Percentiles rank a stretch among this genome's conserved stretches.
phyloP scores from a whole-genome alignment of 257 asterid species.

The Catharanthus roseus region DNA sequence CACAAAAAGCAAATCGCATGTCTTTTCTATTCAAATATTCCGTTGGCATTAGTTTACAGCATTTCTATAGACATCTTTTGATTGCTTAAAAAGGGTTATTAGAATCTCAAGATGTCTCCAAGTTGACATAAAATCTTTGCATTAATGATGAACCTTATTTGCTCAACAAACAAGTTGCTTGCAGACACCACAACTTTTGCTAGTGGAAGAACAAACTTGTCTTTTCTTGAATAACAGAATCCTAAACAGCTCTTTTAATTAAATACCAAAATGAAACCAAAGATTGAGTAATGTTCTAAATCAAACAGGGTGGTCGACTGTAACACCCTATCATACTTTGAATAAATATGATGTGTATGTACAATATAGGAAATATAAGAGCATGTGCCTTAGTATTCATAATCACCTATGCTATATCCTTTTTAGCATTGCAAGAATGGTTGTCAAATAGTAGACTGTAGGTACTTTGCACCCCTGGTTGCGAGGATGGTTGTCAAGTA shows the following conservation, averaged over 20 bases:
- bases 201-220: constrained; percentile 14
- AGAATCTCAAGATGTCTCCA: constrained; percentile 18
- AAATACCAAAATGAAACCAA: neutral
- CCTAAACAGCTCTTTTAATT: neutral
- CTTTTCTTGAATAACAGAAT: neutral
- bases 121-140: constrained; percentile 15
- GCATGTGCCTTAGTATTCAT: too few species aligned
- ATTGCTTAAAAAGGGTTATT: constrained; percentile 15
- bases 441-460: too few species aligned
- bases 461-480: too few species aligned
- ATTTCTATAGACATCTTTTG: constrained; percentile 7
- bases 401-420: too few species aligned
- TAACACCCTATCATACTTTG: too few species aligned
- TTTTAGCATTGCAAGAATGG: too few species aligned
- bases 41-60: neutral
- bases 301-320: neutral
- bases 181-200: constrained; percentile 17
- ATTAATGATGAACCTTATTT: constrained; percentile 14
- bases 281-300: neutral
- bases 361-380: too few species aligned
- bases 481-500: too few species aligned
- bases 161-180: constrained; percentile 15
- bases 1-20: neutral
- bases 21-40: neutral
- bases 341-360: too few species aligned